Percentiles rank a stretch among this genome's conserved stretches.
These are phyloP conservation scores for Thermothelomyces thermophilus DNA, from an alignment of 2,329 filamentous ascomycete species.

Conservation along the genomic window DNA sequence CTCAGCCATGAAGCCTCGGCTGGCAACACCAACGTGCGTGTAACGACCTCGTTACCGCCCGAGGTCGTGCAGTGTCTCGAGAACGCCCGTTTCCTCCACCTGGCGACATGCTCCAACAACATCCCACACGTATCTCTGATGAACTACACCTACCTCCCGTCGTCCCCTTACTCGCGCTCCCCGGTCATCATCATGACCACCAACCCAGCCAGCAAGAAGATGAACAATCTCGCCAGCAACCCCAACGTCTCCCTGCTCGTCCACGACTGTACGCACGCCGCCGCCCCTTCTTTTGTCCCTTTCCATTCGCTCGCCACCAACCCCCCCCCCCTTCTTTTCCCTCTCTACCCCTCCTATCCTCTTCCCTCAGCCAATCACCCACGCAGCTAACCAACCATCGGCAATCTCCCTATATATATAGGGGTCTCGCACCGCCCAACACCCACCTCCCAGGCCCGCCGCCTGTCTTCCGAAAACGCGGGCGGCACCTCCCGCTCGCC, in stretches of 20 bases:
- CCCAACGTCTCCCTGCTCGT: slow-evolving; percentile 89
- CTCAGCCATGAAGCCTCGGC: slow-evolving; percentile 71
- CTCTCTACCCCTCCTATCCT: too few species aligned
- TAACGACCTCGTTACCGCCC: slow-evolving; percentile 63
- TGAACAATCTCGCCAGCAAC: slow-evolving; percentile 74
- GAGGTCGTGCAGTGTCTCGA: slow-evolving; percentile 89
- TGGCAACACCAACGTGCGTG: slow-evolving; percentile 63
- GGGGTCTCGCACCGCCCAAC: slow-evolving; percentile 89
- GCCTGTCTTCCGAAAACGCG: slow-evolving; percentile 45
- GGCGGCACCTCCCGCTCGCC: slow-evolving; percentile 51
- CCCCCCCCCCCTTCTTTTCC: too few species aligned
- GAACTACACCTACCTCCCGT: slow-evolving; percentile 97
- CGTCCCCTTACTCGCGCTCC: slow-evolving; percentile 56
- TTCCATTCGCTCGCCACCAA: too few species aligned
- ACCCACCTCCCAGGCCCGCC: slow-evolving; percentile 59
- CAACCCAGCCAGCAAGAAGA: slow-evolving; percentile 71
- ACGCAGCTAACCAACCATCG: background rate
- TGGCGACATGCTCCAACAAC: slow-evolving; percentile 81
- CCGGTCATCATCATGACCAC: slow-evolving; percentile 96
- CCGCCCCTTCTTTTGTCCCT: background rate
- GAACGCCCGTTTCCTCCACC: slow-evolving; percentile 93
- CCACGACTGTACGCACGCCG: slow-evolving; percentile 63
- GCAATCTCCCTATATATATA: slow-evolving; percentile 20
- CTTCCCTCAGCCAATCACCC: background rate
- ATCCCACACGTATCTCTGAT: slow-evolving; percentile 90